Base-by-base conservation (phyloP, 768 basidiomycete genomes). In the Coprinopsis cinerea region DNA sequence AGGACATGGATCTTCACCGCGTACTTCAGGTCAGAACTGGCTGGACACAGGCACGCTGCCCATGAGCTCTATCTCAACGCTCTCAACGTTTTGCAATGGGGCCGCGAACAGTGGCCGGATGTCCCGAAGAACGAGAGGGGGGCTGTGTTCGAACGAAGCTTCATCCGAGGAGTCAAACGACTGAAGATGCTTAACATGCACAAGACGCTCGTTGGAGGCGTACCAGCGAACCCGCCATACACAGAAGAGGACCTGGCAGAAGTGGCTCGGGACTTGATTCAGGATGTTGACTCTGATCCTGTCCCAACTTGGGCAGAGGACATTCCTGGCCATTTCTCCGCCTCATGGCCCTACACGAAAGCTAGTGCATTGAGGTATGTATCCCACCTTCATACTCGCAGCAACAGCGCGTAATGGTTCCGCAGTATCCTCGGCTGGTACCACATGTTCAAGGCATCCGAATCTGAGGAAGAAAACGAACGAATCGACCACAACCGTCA, bases 1-100 rank as follows among this genome's bases (percentile, higher is more conserved):
- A 51, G 49, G n/a, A 5, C 32, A 5, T 51, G 49, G 49, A 24
- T 51, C 13, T 51, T 32, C 32, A 24, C 25, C 20, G 49, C 34
- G 2, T 51, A 23, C 24, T 44, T 37, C n/a, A 37, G 13, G 24
- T 43, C 41, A 23, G 41, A 43, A 26, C 41, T 43, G 9, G 41
- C 41, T 6, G 24, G 24, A 7, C 41, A 43, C 18, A 43, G 23
- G 41, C 18, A 43, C 4, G 41, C 24, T 43, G 41, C 41, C 20
- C 41, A 48, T 18, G 22, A 39, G 11, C 36, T 48, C 11, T 40
- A 39, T 23, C 11, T 7, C 13, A 34, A 47, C 11, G 46, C 46
- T 4, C 5, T 47, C 15, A 32, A 36, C 9, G 23, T 47, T 17
- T 22, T 24, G 7, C 14, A 32, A 22, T 47, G 46, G 46, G 46